Percentiles rank a stretch among this genome's conserved stretches.
Evolutionary conservation across 306 rosid genomes (phyloP).

Genomic region (Ormosia emarginata): DNA sequence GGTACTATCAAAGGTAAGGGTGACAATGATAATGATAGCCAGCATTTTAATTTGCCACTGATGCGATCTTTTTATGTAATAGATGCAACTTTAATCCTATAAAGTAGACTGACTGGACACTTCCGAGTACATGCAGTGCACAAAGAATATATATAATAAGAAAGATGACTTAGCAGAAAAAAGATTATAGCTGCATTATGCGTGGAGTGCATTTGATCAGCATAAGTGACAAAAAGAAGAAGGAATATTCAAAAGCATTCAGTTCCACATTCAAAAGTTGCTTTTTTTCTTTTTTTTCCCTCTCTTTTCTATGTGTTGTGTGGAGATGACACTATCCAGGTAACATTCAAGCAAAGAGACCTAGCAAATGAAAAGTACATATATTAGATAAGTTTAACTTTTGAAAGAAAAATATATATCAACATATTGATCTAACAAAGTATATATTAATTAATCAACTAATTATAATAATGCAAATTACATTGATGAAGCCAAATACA

Average conservation of each 20-base stretch:
- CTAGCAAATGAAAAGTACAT: background rate
- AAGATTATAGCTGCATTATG: background rate
- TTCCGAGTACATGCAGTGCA: constrained; percentile 13
- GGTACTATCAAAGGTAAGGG: constrained; percentile 27
- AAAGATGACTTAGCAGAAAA: background rate
- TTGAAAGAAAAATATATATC: background rate
- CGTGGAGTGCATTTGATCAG: constrained; percentile 22
- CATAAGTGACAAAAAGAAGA: constrained; percentile 10
- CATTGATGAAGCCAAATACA: background rate
- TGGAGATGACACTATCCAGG: constrained; percentile 3
- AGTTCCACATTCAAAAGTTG: constrained; percentile 36
- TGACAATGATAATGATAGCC: constrained; percentile 31
- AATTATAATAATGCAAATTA: background rate
- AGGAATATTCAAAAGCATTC: constrained; percentile 29
- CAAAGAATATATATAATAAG: background rate
- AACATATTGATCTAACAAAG: background rate
- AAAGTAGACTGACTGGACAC: constrained; percentile 28
- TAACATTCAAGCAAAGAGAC: background rate
- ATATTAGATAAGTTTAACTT: background rate
- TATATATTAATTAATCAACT: background rate
- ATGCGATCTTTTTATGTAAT: constrained; percentile 18
- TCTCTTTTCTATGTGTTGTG: background rate
- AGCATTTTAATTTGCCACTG: constrained; percentile 17
- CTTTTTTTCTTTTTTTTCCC: background rate
- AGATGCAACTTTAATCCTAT: constrained; percentile 31